phyloP scores from a whole-genome alignment of 1,284 basidiomycete genomes.

The Ganoderma lucidum region DNA sequence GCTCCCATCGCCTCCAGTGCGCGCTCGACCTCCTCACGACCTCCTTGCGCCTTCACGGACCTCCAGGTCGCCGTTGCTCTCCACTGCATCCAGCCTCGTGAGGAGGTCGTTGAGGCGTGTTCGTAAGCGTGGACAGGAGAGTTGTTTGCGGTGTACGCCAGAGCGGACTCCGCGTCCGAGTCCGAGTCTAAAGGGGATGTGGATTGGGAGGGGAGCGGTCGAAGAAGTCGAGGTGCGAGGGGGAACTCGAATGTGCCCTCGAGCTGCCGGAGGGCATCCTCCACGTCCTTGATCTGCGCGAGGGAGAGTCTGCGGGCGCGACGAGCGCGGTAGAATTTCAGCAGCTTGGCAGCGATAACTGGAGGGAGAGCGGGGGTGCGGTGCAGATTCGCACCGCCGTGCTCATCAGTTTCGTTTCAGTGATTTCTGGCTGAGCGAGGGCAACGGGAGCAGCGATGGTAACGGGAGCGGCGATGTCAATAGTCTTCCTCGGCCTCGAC shows the following conservation, averaged over 20 bases:
- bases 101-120: constrained; percentile 67
- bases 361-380: constrained; percentile 35
- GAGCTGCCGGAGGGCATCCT: constrained; percentile 40
- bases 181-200: constrained; percentile 10
- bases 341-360: constrained; percentile 33
- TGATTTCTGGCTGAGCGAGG: no score
- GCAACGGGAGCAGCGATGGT: no score
- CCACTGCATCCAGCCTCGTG: constrained; percentile 69
- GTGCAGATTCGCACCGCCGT: constrained; percentile 29
- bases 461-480: no score
- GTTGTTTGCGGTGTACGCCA: constrained; percentile 54
- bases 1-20: constrained; percentile 61
- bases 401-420: not conserved
- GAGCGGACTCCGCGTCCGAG: constrained; percentile 21
- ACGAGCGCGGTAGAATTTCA: constrained; percentile 30
- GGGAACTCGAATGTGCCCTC: constrained; percentile 44
- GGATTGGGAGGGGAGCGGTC: constrained; percentile 13
- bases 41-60: constrained; percentile 65
- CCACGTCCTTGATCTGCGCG: constrained; percentile 37
- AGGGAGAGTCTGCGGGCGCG: constrained; percentile 37
- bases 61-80: constrained; percentile 64
- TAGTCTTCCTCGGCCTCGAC: not conserved
- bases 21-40: constrained; percentile 69
- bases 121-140: constrained; percentile 58
- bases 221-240: constrained; percentile 43